Base-by-base conservation (phyloP, 257 asterid species). In the Linderniella brevidens region DNA sequence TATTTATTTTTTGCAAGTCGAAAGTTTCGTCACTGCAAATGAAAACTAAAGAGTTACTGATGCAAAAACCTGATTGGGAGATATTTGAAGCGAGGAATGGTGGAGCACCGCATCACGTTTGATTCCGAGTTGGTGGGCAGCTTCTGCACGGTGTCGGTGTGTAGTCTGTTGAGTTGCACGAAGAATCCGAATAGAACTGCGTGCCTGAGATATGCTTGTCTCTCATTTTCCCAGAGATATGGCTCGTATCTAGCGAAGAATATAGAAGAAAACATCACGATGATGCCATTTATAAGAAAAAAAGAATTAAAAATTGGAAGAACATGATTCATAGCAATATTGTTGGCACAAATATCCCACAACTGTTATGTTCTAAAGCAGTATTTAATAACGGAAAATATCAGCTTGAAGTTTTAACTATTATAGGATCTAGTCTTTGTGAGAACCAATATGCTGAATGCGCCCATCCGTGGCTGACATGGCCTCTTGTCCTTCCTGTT, bases 1-100 rank as follows among this genome's bases (percentile, higher is more conserved):
- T n/a, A n/a, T n/a, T n/a, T n/a, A n/a, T n/a, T n/a, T n/a, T n/a
- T n/a, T n/a, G n/a, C n/a, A n/a, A n/a, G n/a, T n/a, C n/a, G n/a
- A n/a, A n/a, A n/a, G n/a, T n/a, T n/a, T n/a, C n/a, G n/a, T n/a
- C n/a, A n/a, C n/a, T 51, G 40, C 50, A 52, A 37, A 55, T 11
- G 40, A 57, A 37, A 53, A 49, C 53, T 46, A 14, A 14, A 2
- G 44, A 40, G 44, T 2, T 11, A 11, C 4, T 11, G 14, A 50
- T 37, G 53, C 56, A 16, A 35, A 55, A 58, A 90, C 99, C 99
- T 90, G 80, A 90, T 85, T 55, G 99, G 99, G 59, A 90, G 93
- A 70, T 90, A 90, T 64, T 81, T 90, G 74, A 85, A 90, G 58
- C 99, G 99, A 56, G 99, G 93, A 40, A 90, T 96, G 48, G 68